Conservation (phyloP, 2,329 filamentous ascomycete genomes). For the Stylonectria norvegica region DNA sequence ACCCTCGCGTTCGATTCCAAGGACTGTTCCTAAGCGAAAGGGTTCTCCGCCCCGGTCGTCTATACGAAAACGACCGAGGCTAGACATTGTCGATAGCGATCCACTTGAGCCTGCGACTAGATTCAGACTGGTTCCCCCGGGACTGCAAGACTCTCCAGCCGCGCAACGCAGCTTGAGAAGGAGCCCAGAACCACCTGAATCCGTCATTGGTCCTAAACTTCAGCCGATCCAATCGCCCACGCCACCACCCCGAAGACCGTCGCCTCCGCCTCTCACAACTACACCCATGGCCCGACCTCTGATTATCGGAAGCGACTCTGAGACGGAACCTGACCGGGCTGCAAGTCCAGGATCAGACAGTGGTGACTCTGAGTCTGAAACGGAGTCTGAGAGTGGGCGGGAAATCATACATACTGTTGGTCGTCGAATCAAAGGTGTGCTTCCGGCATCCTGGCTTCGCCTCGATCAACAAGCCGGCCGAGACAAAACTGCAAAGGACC, state of each 20-base stretch:
- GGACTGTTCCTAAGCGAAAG: slow-evolving; percentile 21
- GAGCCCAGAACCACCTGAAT: slow-evolving; percentile 7
- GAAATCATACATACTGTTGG: slow-evolving; percentile 40
- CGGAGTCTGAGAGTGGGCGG: slow-evolving; percentile 38
- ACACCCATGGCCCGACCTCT: slow-evolving; percentile 6
- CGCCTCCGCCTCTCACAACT: not conserved
- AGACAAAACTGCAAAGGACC: slow-evolving; percentile 30
- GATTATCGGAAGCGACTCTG: slow-evolving; percentile 23
- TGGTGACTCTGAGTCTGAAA: slow-evolving; percentile 21
- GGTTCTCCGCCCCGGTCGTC: slow-evolving; percentile 24
- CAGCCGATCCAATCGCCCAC: not conserved
- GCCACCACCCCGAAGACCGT: not conserved
- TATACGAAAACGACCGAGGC: slow-evolving; percentile 30
- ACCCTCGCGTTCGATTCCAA: slow-evolving; percentile 11
- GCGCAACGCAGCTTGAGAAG: slow-evolving; percentile 20
- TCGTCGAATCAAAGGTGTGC: slow-evolving; percentile 55
- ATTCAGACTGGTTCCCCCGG: slow-evolving; percentile 14
- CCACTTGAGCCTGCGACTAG: slow-evolving; percentile 25
- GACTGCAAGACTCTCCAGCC: slow-evolving; percentile 18
- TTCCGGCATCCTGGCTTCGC: slow-evolving; percentile 65
- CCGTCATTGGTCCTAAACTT: not conserved
- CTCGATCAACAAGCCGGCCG: slow-evolving; percentile 48
- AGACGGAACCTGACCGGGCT: slow-evolving; percentile 16
- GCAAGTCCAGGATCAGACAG: slow-evolving; percentile 2
- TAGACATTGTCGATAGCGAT: slow-evolving; percentile 32